phyloP scores from a whole-genome alignment of 2,329 filamentous ascomycete genomes.

The Beauveria asiatica region DNA sequence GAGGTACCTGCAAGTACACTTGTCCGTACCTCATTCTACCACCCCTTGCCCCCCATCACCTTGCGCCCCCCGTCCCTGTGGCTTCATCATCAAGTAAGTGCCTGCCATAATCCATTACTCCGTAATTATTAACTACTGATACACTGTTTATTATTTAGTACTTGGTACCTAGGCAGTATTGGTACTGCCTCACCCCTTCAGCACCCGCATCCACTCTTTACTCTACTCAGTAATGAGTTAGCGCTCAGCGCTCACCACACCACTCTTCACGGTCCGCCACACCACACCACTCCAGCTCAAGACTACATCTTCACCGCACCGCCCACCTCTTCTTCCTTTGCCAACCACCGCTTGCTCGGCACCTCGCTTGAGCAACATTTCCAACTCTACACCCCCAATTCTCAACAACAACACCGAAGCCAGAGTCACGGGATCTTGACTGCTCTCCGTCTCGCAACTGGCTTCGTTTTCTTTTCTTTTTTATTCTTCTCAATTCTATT shows the following conservation, averaged over 20 bases:
- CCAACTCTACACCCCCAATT: neutral
- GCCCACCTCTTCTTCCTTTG: conserved; percentile 7
- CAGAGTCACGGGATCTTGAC: conserved; percentile 3
- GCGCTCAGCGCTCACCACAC: neutral
- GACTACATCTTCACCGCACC: conserved; percentile 12
- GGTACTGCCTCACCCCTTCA: too few relatives aligned
- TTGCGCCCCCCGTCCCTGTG: too few relatives aligned
- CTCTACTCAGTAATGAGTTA: too few relatives aligned
- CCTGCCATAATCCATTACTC: too few relatives aligned
- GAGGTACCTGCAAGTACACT: neutral
- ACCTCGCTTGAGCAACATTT: conserved; percentile 8
- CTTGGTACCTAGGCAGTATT: too few relatives aligned
- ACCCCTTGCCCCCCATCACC: too few relatives aligned
- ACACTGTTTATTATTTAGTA: too few relatives aligned
- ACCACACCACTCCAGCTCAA: neutral
- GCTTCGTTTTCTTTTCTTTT: conserved; percentile 3
- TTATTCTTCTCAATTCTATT: neutral
- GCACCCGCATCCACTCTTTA: too few relatives aligned
- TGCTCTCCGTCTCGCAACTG: conserved; percentile 2
- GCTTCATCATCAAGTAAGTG: neutral
- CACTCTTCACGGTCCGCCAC: neutral
- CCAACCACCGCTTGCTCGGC: conserved; percentile 11
- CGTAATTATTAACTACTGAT: too few relatives aligned
- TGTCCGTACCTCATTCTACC: neutral
- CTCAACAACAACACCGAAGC: neutral